phyloP scores from a whole-genome alignment of 2,329 filamentous ascomycete genomes.

The Aspergillus udagawae region DNA sequence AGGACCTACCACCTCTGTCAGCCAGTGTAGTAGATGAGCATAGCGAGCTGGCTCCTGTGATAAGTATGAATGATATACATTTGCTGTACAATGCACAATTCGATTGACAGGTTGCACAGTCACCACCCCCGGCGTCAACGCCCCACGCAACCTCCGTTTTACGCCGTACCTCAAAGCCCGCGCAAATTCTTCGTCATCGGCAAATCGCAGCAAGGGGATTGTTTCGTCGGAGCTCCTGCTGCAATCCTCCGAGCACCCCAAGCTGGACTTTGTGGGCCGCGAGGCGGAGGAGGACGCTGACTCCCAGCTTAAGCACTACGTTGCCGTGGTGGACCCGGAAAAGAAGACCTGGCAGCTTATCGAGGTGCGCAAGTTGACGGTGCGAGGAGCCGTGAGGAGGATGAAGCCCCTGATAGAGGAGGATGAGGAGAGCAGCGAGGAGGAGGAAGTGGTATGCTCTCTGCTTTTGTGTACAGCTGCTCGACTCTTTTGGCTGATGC shows the following conservation, averaged over 20 bases:
- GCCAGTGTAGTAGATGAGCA: slow-evolving; percentile 47
- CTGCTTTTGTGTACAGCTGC: neutral
- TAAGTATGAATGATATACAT: slow-evolving; percentile 39
- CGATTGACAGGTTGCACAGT: slow-evolving; percentile 17
- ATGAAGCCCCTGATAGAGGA: slow-evolving; percentile 23
- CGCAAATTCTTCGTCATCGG: slow-evolving; percentile 30
- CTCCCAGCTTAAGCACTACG: slow-evolving; percentile 55
- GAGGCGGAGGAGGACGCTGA: slow-evolving; percentile 49
- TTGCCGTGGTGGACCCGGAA: slow-evolving; percentile 57
- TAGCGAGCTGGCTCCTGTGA: slow-evolving; percentile 46
- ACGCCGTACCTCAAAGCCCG: slow-evolving; percentile 49
- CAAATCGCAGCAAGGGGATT: slow-evolving; percentile 34
- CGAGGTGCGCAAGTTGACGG: slow-evolving; percentile 51
- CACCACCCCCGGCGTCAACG: slow-evolving; percentile 32
- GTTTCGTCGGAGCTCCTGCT: slow-evolving; percentile 51
- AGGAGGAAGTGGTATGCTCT: slow-evolving; percentile 26
- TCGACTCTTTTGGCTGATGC: neutral
- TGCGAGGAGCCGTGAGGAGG: slow-evolving; percentile 47
- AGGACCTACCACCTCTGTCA: slow-evolving; percentile 37
- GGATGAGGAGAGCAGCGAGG: slow-evolving; percentile 25
- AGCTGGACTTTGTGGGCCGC: slow-evolving; percentile 56
- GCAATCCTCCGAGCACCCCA: slow-evolving; percentile 58
- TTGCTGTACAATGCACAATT: neutral
- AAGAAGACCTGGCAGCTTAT: slow-evolving; percentile 52
- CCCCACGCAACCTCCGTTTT: slow-evolving; percentile 27